Evolutionary conservation across 169 alveolate species (phyloP), one percentile per base, ranked within the genome.

Genomic region (Eimeria acervulina): DNA sequence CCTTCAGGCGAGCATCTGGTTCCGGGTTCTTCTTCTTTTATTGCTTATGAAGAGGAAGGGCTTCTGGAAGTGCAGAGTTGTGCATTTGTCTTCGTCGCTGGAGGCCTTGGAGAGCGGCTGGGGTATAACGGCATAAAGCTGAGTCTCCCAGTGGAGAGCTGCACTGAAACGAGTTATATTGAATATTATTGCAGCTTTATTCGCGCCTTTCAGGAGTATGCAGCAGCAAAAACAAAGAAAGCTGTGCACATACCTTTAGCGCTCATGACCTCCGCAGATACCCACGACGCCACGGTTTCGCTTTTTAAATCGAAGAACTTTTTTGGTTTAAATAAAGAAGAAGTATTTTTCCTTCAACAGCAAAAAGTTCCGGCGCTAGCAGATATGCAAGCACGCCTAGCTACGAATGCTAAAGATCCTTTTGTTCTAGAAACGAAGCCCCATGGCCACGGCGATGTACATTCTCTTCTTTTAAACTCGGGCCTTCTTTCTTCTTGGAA

Each of bases 381-480:
- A 15, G 99, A 98, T 95, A 98, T 98, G 93, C 97, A 98, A 36
- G 99, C 99, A 40, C 96, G 89, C 51, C 97, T 98, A 31, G 99
- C 99, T 23, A 42, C 97, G 44, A 95, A 76, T n/a, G 96, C 95
- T 33, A 97, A 90, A 23, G 93, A 70, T 72, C 93, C 55, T 44
- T 72, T 36, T n/a, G 7, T 5, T 5, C 61, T 94, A 40, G 36
- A 51, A 63, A 98, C 99, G 38, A 99, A 99, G 94, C 99, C 99
- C 4, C 99, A 99, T 95, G 99, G 99, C 1, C 99, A 99, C 96
- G 99, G 99, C 1, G 99, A 99, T 89, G 98, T 99, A 33, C 99
- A 98, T 92, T 97, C 98, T 47, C 97, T 99, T n/a, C 95, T 99
- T 12, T 97, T 97, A 90, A 97, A 95, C 78, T 95, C 97, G 89